These are phyloP conservation scores for Cladorrhinum samala DNA, from an alignment of 495 filamentous ascomycete genomes.

Conservation along the genomic window DNA sequence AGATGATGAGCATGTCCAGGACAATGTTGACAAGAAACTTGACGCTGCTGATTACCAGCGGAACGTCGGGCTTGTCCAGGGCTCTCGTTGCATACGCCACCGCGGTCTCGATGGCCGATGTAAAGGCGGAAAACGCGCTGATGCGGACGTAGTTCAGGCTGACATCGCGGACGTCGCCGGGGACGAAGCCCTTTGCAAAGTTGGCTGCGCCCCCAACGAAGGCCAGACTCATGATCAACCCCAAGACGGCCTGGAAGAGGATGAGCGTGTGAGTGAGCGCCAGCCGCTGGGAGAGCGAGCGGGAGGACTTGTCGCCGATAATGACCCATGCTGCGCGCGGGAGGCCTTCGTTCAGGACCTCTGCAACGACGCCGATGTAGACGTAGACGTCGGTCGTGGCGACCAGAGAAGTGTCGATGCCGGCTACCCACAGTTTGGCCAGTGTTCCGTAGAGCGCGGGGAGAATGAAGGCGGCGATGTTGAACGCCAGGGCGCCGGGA, in stretches of 20 bases:
- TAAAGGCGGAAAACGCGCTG: constrained; percentile 53
- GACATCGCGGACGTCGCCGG: constrained; percentile 46
- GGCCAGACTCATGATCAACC: constrained; percentile 55
- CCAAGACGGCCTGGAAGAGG: constrained; percentile 50
- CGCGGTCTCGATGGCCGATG: constrained; percentile 58
- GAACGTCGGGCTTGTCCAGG: constrained; percentile 67
- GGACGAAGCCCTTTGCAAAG: constrained; percentile 60
- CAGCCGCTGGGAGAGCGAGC: constrained; percentile 47
- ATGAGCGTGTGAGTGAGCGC: constrained; percentile 60
- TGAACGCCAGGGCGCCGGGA: constrained; percentile 55
- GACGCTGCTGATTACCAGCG: constrained; percentile 57
- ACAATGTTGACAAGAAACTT: constrained; percentile 64
- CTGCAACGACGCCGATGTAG: constrained; percentile 56
- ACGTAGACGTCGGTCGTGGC: constrained; percentile 58
- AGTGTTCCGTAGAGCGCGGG: constrained; percentile 66
- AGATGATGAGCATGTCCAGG: constrained; percentile 64
- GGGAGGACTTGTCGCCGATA: constrained; percentile 59
- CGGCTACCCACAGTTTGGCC: constrained; percentile 68
- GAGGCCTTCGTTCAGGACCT: constrained; percentile 70
- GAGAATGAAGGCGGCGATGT: constrained; percentile 56
- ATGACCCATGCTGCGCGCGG: constrained; percentile 63
- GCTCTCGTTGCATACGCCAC: constrained; percentile 57
- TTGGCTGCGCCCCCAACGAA: constrained; percentile 49
- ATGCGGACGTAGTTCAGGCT: constrained; percentile 63
- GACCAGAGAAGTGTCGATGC: constrained; percentile 59